Percentiles rank a stretch among this genome's conserved stretches.
Evolutionary conservation across 108 stramenopile species (phyloP).

Genomic region (Mediolabrus comicus): DNA sequence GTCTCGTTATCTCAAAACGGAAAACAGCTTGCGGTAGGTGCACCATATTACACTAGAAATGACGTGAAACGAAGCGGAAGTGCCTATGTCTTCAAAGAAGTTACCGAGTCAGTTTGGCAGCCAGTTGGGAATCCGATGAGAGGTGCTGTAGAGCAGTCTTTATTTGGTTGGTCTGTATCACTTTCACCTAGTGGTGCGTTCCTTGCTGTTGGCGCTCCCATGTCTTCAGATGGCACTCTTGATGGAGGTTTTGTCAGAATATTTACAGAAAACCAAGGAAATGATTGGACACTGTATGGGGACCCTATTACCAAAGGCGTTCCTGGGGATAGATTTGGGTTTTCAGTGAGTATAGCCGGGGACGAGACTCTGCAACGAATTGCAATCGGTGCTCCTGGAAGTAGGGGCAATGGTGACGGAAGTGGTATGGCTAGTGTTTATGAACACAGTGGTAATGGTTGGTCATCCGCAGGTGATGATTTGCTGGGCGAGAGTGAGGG

Average conservation of each 20-base stretch:
- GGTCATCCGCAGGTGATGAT: constrained; percentile 30
- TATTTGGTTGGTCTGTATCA: constrained; percentile 49
- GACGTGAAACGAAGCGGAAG: constrained; percentile 38
- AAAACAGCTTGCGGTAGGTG: constrained; percentile 56
- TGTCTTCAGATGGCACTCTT: constrained; percentile 5
- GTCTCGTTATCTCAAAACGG: constrained; percentile 60
- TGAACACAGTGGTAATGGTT: constrained; percentile 24
- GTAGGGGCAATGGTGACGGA: constrained; percentile 25
- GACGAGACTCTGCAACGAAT: constrained; percentile 19
- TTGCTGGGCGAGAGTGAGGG: constrained; percentile 24
- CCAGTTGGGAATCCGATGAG: constrained; percentile 23
- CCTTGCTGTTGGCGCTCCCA: constrained; percentile 52
- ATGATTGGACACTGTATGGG: constrained; percentile 23
- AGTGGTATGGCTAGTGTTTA: constrained; percentile 37
- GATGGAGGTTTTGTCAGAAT: constrained; percentile 64
- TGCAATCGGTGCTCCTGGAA: constrained; percentile 43
- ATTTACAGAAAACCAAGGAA: constrained; percentile 14
- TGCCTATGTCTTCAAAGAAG: constrained; percentile 40
- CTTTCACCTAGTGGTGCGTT: constrained; percentile 28
- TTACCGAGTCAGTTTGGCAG: constrained; percentile 32
- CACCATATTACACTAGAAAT: constrained; percentile 60
- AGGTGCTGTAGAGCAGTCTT: constrained; percentile 26
- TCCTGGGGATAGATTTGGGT: constrained; percentile 45
- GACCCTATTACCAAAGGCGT: constrained; percentile 21
- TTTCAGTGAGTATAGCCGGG: constrained; percentile 36